These are phyloP conservation scores for Pseudonectria foliicola DNA, from an alignment of 2,329 filamentous ascomycete species.

Conservation along the genomic window DNA sequence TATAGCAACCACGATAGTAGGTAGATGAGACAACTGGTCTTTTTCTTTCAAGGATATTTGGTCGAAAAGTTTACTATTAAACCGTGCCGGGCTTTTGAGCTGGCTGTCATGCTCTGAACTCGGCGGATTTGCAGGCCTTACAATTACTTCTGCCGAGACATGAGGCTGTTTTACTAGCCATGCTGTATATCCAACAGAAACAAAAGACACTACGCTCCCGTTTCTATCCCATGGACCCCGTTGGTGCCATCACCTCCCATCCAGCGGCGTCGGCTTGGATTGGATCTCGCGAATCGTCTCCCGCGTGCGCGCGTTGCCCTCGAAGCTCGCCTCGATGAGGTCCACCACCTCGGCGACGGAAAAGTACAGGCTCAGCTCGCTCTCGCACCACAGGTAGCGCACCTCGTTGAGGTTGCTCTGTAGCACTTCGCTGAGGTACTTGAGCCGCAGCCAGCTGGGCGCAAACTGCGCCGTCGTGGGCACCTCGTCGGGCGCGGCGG, in stretches of 20 bases:
- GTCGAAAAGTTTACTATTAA: too few species aligned
- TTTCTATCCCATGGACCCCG: neutral
- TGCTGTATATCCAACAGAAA: too few species aligned
- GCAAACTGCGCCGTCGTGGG: conserved; percentile 55
- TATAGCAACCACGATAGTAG: too few species aligned
- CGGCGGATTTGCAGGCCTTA: too few species aligned
- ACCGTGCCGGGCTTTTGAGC: too few species aligned
- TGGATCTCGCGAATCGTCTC: conserved; percentile 53
- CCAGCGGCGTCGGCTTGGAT: conserved; percentile 38
- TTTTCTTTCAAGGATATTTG: too few species aligned
- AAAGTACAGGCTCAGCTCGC: conserved; percentile 59
- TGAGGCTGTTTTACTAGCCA: too few species aligned
- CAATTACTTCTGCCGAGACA: too few species aligned
- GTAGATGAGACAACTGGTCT: too few species aligned
- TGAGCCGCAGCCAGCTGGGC: conserved; percentile 54
- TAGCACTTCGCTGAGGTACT: conserved; percentile 57
- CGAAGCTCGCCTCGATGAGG: conserved; percentile 56
- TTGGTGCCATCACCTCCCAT: neutral
- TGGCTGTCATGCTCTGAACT: too few species aligned
- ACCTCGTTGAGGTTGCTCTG: conserved; percentile 61
- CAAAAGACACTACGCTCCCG: too few species aligned
- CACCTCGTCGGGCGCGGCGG: conserved; percentile 31
- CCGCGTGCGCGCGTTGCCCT: conserved; percentile 52
- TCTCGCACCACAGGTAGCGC: conserved; percentile 56
- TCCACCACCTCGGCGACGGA: conserved; percentile 54